These are phyloP conservation scores for Teratosphaeria epicoccoides DNA, from an alignment of 2,329 filamentous ascomycete genomes.

Conservation along the genomic window DNA sequence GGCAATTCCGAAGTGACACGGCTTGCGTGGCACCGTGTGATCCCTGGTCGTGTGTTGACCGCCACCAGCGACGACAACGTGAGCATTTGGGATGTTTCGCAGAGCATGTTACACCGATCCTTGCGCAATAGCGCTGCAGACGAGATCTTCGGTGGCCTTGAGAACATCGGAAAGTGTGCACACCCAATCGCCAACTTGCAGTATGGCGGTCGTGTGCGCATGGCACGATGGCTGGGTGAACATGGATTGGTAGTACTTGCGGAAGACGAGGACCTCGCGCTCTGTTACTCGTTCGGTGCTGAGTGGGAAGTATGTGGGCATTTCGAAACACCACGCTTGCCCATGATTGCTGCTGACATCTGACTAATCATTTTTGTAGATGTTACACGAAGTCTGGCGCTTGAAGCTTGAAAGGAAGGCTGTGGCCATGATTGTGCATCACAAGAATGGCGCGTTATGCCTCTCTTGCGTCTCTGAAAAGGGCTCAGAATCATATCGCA, in stretches of 20 bases:
- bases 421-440: background rate
- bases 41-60: slow-evolving; percentile 4
- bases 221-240: slow-evolving; percentile 13
- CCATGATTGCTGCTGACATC: background rate
- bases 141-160: slow-evolving; percentile 11
- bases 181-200: slow-evolving; percentile 7
- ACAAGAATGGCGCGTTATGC: background rate
- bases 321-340: background rate
- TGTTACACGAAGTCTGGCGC: slow-evolving; percentile 9
- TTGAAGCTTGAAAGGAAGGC: slow-evolving; percentile 3
- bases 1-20: background rate
- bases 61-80: slow-evolving; percentile 1
- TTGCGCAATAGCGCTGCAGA: background rate
- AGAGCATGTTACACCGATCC: background rate
- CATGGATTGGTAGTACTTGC: slow-evolving; percentile 17
- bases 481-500: background rate
- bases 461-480: slow-evolving; percentile 2
- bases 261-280: slow-evolving; percentile 8
- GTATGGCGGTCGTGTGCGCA: slow-evolving; percentile 3
- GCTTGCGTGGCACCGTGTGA: slow-evolving; percentile 6
- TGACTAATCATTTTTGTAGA: background rate
- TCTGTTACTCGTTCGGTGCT: slow-evolving; percentile 13
- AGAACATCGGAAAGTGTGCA: slow-evolving; percentile 3
- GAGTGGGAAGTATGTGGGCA: slow-evolving; percentile 5
- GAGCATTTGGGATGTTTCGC: slow-evolving; percentile 6